Evolutionary conservation across 2,329 filamentous ascomycete species (phyloP).

Genomic region (Cladophialophora exuberans): DNA sequence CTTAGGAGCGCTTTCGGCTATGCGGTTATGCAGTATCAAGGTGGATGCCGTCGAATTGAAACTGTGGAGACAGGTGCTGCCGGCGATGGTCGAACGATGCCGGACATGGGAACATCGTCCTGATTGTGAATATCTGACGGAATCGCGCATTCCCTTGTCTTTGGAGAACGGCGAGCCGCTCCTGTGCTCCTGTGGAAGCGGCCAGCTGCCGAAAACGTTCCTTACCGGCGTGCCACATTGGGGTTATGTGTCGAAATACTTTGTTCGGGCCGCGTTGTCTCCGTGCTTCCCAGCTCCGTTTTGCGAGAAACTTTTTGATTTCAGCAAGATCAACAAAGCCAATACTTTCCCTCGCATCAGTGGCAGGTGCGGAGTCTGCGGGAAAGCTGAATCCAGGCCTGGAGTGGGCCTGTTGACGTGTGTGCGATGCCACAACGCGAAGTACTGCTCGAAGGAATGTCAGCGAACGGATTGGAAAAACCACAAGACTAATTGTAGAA

Average conservation of each 20-base stretch:
- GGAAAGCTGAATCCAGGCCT: neutral
- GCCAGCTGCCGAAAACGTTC: constrained; percentile 34
- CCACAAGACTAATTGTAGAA: constrained; percentile 3
- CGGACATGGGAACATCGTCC: constrained; percentile 40
- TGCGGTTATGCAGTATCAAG: constrained; percentile 24
- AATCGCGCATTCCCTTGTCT: constrained; percentile 35
- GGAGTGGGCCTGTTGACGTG: neutral
- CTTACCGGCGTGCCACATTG: constrained; percentile 27
- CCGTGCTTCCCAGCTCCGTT: constrained; percentile 39
- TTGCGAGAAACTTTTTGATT: constrained; percentile 29
- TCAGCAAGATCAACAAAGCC: neutral
- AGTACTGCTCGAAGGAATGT: constrained; percentile 14
- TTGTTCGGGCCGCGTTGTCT: constrained; percentile 38
- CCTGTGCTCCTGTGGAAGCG: constrained; percentile 41
- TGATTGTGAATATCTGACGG: constrained; percentile 38
- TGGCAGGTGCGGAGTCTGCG: neutral
- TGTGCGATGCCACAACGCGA: neutral
- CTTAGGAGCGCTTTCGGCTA: neutral
- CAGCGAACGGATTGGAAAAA: constrained; percentile 5
- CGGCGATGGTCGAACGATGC: constrained; percentile 43
- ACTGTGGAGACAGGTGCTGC: constrained; percentile 40
- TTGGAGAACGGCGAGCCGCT: constrained; percentile 29
- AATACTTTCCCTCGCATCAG: neutral
- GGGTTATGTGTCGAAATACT: constrained; percentile 34
- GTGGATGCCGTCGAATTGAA: constrained; percentile 35